Base-by-base conservation (phyloP, 805 yeast genomes). In the Metschnikowia lunata region DNA sequence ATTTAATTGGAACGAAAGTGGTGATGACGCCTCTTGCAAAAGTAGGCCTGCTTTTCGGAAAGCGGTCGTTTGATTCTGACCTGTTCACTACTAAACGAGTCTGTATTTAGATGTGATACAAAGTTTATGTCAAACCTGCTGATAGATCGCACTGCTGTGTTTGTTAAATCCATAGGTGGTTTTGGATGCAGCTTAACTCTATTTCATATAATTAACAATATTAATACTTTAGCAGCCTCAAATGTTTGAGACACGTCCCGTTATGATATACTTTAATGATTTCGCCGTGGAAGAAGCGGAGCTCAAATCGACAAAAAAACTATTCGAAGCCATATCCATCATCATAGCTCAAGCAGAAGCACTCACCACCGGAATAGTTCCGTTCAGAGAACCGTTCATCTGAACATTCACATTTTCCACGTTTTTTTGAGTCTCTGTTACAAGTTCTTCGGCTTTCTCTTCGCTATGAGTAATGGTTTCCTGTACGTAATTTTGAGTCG, bases 401-500 rank as follows among this genome's bases (percentile, higher is more conserved):
- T 43, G 35, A 8, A 28, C 30, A 33, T 31, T 39, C 8, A 34
- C 36, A 13, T 42, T 45, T 33, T 34, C 40, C 14, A 39, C 47
- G 10, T 36, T 32, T 2, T 48, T 46, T 39, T 36, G 30, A 28
- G 44, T 47, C 26, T 47, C 36, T 6, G 42, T 13, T 10, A 39
- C 39, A 12, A 45, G 28, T 37, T 42, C 46, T 26, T 64, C 71
- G 31, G 70, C 71, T 54, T 60, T 67, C 36, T 46, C 55, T 52
- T 62, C 67, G 42, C 72, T 60, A 44, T 56, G 61, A 34, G 58
- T 51, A 27, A 71, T 62, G 34, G 66, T 62, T 30, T 67, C 72
- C 45, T 50, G 47, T 32, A 67, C 73, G 51, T 66, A 67, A 42
- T 55, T 67, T 46, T 65, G 66, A 34, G 75, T 68, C 52, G 67